phyloP scores from a whole-genome alignment of 257 asterid genomes.

The Nicotiana paniculata region DNA sequence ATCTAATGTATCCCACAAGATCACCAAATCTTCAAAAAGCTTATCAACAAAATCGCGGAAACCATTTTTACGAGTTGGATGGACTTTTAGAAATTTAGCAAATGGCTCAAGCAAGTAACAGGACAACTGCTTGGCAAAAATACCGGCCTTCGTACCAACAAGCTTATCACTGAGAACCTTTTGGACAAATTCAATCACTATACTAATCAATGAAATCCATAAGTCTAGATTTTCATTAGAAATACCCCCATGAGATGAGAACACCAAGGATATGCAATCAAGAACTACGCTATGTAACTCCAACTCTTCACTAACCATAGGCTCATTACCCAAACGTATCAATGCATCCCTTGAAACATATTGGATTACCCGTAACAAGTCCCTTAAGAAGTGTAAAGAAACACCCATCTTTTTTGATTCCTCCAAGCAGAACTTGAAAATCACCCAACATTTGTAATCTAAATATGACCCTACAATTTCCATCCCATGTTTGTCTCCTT shows the following conservation, averaged over 20 bases:
- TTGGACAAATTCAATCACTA: constrained; percentile 44
- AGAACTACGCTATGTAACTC: constrained; percentile 44
- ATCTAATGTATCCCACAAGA: constrained; percentile 40
- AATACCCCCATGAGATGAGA: constrained; percentile 71
- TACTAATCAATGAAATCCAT: constrained; percentile 51
- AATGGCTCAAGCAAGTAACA: constrained; percentile 64
- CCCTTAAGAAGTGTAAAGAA: constrained; percentile 50
- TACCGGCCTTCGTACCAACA: constrained; percentile 36
- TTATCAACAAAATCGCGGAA: constrained; percentile 64
- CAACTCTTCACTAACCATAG: constrained; percentile 24
- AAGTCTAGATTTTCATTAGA: constrained; percentile 59
- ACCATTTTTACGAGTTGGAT: constrained; percentile 66
- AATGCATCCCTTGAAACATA: constrained; percentile 42
- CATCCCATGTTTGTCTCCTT: constrained; percentile 22
- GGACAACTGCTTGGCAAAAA: constrained; percentile 40
- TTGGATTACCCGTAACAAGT: constrained; percentile 58
- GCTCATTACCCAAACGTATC: constrained; percentile 15
- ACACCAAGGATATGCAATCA: constrained; percentile 48
- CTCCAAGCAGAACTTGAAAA: constrained; percentile 73
- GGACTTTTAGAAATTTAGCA: constrained; percentile 65
- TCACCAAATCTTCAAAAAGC: constrained; percentile 70
- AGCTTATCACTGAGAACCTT: constrained; percentile 36
- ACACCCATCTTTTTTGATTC: constrained; percentile 46
- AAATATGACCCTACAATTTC: constrained; percentile 38
- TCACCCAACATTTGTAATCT: constrained; percentile 70